A percentile compares a stretch with the other conserved stretches of the same genome.
Evolutionary conservation across 1,284 basidiomycete genomes (phyloP).

Genomic region (Fistulina hepatica): DNA sequence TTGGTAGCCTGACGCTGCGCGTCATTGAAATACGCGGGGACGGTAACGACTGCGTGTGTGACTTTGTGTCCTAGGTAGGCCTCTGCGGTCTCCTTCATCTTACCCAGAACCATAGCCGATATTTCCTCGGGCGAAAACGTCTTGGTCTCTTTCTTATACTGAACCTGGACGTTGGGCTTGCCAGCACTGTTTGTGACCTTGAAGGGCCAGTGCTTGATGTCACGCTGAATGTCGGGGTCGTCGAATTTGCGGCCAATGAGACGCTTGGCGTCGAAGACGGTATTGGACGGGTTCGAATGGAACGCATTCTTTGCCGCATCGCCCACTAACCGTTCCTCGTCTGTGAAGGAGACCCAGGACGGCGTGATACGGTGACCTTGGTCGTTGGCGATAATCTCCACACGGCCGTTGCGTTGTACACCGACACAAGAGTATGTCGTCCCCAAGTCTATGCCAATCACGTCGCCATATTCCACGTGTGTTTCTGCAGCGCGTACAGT

Average conservation of each 20-base stretch:
- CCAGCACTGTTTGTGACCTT: constrained; percentile 68
- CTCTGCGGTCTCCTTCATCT: constrained; percentile 99
- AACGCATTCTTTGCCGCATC: constrained; percentile 74
- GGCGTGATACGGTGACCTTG: constrained; percentile 97
- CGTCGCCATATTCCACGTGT: constrained; percentile 71
- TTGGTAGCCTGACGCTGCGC: constrained; percentile 98
- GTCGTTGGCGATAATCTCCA: constrained; percentile 96
- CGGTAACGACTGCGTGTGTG: constrained; percentile 95
- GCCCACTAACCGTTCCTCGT: constrained; percentile 87
- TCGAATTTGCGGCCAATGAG: constrained; percentile 85
- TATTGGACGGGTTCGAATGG: constrained; percentile 85
- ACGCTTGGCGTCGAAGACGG: constrained; percentile 96
- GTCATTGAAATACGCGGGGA: constrained; percentile 99
- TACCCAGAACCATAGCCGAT: constrained; percentile 87
- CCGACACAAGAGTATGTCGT: constrained; percentile 80
- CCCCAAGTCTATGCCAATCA: constrained; percentile 92
- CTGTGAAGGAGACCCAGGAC: constrained; percentile 86
- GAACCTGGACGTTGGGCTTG: constrained; percentile 81
- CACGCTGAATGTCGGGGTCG: constrained; percentile 69
- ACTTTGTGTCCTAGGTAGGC: constrained; percentile 95
- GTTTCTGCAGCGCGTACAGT: constrained; percentile 47
- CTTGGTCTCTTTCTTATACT: constrained; percentile 67
- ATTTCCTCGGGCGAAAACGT: constrained; percentile 65
- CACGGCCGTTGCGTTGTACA: constrained; percentile 86
- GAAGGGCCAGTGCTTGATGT: constrained; percentile 88